These are phyloP conservation scores for Cutaneotrichosporon sp. DNA, from an alignment of 1,284 basidiomycete species.

Conservation along the genomic window DNA sequence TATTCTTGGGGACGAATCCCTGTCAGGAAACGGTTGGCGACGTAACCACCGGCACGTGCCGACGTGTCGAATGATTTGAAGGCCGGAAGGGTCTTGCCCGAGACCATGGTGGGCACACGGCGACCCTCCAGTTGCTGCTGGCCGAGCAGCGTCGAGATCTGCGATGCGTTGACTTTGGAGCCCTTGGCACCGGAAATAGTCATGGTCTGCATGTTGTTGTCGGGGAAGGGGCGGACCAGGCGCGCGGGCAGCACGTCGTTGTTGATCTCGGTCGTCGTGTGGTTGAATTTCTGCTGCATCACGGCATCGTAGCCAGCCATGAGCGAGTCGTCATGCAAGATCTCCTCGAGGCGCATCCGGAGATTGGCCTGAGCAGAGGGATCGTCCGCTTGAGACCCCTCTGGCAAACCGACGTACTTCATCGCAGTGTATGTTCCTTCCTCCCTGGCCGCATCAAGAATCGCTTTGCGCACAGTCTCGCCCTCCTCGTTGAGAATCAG, in stretches of 20 bases:
- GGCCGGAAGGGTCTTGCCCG: slow-evolving; percentile 94
- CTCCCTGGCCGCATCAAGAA: slow-evolving; percentile 65
- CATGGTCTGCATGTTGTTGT: slow-evolving; percentile 99
- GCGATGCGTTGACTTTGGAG: slow-evolving; percentile 92
- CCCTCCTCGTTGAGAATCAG: slow-evolving; percentile 80
- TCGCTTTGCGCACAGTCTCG: slow-evolving; percentile 63
- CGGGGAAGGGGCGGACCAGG: slow-evolving; percentile 86
- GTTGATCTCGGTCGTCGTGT: slow-evolving; percentile 80
- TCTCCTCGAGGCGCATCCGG: slow-evolving; percentile 69
- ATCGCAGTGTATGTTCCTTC: slow-evolving; percentile 83
- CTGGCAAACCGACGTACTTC: slow-evolving; percentile 54
- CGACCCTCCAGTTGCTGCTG: slow-evolving; percentile 98
- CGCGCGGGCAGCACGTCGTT: slow-evolving; percentile 86
- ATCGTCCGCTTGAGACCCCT: slow-evolving; percentile 72
- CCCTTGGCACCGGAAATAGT: slow-evolving; percentile 98
- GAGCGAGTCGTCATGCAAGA: slow-evolving; percentile 93
- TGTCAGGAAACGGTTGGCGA: slow-evolving; percentile 98
- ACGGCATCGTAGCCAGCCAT: slow-evolving; percentile 93
- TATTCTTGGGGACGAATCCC: slow-evolving; percentile 98
- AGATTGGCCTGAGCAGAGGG: slow-evolving; percentile 52
- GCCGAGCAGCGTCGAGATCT: slow-evolving; percentile 94
- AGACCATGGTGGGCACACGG: slow-evolving; percentile 98
- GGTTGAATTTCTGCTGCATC: slow-evolving; percentile 84
- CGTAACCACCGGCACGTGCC: slow-evolving; percentile 97
- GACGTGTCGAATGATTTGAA: slow-evolving; percentile 97